Conservation (phyloP, 441 rosid genomes). For the Arabidopsis lyrata region DNA sequence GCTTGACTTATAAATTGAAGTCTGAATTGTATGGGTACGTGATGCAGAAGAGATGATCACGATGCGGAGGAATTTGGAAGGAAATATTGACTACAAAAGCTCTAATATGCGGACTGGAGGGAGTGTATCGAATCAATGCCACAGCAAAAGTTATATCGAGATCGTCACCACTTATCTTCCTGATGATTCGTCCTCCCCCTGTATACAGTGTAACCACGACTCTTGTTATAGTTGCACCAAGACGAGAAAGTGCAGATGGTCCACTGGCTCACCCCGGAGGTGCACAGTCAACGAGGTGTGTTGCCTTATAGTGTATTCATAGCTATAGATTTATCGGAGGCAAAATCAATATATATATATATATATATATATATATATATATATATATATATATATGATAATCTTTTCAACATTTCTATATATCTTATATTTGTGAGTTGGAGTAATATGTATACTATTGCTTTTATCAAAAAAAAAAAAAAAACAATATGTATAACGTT, state of each 20-base stretch:
- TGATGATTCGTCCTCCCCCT: neutral
- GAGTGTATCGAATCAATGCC: neutral
- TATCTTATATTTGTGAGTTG: neutral
- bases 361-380: too few species aligned
- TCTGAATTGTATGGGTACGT: slow-evolving; percentile 7
- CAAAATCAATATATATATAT: too few species aligned
- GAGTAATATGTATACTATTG: too few species aligned
- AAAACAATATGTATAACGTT: neutral
- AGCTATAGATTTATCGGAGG: neutral
- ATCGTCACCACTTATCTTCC: neutral
- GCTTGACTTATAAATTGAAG: neutral
- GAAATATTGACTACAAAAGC: slow-evolving; percentile 5
- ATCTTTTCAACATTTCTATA: neutral
- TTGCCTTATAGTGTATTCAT: neutral
- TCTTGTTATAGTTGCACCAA: neutral
- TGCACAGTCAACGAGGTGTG: neutral
- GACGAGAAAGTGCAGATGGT: neutral
- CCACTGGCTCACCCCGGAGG: neutral
- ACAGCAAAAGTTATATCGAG: neutral
- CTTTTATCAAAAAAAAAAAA: too few species aligned
- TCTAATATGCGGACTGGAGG: neutral
- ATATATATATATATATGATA: too few species aligned
- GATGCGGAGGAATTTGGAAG: slow-evolving; percentile 14
- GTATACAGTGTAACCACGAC: neutral
- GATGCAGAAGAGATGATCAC: slow-evolving; percentile 37